Evolutionary conservation across 495 filamentous ascomycete genomes (phyloP).

Genomic region (Penicillium flavigenum): DNA sequence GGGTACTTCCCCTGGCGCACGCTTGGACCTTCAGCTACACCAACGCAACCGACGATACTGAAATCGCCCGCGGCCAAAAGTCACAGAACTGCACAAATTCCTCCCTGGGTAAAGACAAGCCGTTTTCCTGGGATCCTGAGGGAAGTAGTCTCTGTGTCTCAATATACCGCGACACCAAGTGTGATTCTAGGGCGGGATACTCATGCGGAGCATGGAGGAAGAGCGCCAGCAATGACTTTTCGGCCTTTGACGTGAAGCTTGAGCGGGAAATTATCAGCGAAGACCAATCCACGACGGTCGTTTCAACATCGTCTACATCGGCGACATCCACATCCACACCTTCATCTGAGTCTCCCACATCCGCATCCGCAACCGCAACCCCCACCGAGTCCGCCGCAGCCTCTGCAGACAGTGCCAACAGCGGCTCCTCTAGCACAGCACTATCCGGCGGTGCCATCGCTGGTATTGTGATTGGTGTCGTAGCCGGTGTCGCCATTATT

Average conservation of each 20-base stretch:
- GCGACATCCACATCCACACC: background rate
- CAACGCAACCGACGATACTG: conserved; percentile 14
- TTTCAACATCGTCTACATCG: background rate
- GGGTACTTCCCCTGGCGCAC: conserved; percentile 9
- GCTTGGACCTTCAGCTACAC: conserved; percentile 26
- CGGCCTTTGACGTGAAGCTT: conserved; percentile 10
- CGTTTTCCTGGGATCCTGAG: conserved; percentile 24
- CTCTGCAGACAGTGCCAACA: background rate
- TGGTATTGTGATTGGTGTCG: conserved; percentile 17
- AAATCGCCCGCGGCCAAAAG: conserved; percentile 14
- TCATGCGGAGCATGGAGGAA: conserved; percentile 17
- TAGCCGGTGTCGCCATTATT: conserved; percentile 11
- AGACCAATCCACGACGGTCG: background rate
- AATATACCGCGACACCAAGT: conserved; percentile 21
- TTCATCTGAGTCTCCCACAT: background rate
- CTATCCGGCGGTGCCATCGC: conserved; percentile 20
- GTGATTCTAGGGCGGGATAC: conserved; percentile 11
- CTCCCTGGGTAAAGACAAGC: conserved; percentile 9
- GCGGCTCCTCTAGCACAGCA: conserved; percentile 4
- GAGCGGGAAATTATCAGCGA: conserved; percentile 1
- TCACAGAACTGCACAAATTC: conserved; percentile 14
- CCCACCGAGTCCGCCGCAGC: background rate
- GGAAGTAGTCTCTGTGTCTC: conserved; percentile 17
- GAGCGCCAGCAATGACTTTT: conserved; percentile 11
- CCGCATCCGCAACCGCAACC: background rate